Percentiles rank a stretch among this genome's conserved stretches.
These are phyloP conservation scores for Mycena galericulata DNA, from an alignment of 768 basidiomycete species.

Conservation along the genomic window DNA sequence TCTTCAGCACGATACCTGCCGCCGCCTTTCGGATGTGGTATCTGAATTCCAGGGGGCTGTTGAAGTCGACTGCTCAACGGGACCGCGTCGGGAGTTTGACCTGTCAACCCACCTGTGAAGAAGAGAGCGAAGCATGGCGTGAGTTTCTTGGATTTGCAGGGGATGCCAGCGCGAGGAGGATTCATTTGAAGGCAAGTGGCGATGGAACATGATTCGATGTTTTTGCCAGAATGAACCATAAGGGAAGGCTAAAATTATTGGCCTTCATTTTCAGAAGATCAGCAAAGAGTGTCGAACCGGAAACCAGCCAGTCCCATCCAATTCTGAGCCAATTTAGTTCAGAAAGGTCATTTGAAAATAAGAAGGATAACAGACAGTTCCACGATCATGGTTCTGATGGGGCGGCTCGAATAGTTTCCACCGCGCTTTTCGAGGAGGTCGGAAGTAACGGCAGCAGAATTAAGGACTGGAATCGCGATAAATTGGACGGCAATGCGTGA, in stretches of 20 bases:
- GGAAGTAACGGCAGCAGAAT: constrained; percentile 52
- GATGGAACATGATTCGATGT: constrained; percentile 51
- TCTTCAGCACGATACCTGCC: constrained; percentile 53
- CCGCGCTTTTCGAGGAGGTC: constrained; percentile 62
- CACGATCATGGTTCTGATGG: constrained; percentile 54
- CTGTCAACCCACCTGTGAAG: constrained; percentile 23
- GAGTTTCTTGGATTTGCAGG: constrained; percentile 49
- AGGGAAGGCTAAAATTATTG: constrained; percentile 34
- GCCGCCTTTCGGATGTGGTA: constrained; percentile 52
- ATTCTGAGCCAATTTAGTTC: constrained; percentile 44
- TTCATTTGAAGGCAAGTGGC: constrained; percentile 35
- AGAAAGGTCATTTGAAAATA: neutral
- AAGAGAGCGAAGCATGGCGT: constrained; percentile 52
- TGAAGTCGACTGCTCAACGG: neutral
- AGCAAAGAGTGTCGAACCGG: constrained; percentile 27
- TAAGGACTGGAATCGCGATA: constrained; percentile 46
- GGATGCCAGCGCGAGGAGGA: constrained; percentile 24
- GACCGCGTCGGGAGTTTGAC: neutral
- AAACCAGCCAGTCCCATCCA: constrained; percentile 62
- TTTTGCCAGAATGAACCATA: constrained; percentile 51
- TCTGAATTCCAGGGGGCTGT: constrained; percentile 51
- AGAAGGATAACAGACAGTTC: constrained; percentile 50
- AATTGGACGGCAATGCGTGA: neutral
- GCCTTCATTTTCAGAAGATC: neutral
- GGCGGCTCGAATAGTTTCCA: constrained; percentile 58